A percentile compares a stretch with the other conserved stretches of the same genome.
These are phyloP conservation scores for Dissoconium aciculare DNA, from an alignment of 2,329 filamentous ascomycete genomes.

Conservation along the genomic window DNA sequence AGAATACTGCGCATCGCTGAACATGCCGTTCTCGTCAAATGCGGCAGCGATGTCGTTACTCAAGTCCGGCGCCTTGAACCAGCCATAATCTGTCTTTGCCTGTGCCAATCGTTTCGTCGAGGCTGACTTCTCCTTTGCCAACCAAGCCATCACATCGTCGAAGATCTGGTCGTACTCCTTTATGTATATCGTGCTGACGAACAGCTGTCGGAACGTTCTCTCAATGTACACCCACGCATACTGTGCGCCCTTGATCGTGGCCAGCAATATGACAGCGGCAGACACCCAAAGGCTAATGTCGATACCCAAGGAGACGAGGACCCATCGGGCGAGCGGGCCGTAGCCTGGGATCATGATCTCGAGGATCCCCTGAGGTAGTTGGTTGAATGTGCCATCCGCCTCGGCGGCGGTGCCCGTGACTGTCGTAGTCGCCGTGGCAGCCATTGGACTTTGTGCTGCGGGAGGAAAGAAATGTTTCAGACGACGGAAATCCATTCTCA, in stretches of 20 bases:
- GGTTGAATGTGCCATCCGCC: too few species aligned
- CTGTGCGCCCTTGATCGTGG: slow-evolving; percentile 24
- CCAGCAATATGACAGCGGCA: slow-evolving; percentile 29
- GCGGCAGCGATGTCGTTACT: slow-evolving; percentile 23
- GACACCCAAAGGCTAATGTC: slow-evolving; percentile 36
- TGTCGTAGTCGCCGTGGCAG: too few species aligned
- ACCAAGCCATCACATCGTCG: slow-evolving; percentile 30
- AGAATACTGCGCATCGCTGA: slow-evolving; percentile 37
- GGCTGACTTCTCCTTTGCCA: slow-evolving; percentile 27
- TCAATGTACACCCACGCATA: slow-evolving; percentile 24
- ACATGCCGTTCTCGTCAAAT: slow-evolving; percentile 28
- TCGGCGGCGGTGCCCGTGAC: too few species aligned
- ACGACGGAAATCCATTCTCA: too few species aligned
- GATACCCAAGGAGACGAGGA: slow-evolving; percentile 30
- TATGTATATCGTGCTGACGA: slow-evolving; percentile 32
- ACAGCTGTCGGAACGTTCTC: slow-evolving; percentile 22
- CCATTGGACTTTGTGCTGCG: too few species aligned
- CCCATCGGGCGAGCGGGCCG: slow-evolving; percentile 31
- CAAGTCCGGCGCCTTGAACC: slow-evolving; percentile 11
- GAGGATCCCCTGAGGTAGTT: slow-evolving; percentile 33
- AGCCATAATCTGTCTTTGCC: slow-evolving; percentile 25
- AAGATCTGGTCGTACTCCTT: slow-evolving; percentile 33
- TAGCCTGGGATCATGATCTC: slow-evolving; percentile 39
- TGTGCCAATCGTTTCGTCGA: slow-evolving; percentile 24
- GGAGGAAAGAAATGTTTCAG: too few species aligned